A percentile compares a stretch with the other conserved stretches of the same genome.
These are phyloP conservation scores for Ascochyta fabae DNA, from an alignment of 2,329 filamentous ascomycete genomes.

Conservation along the genomic window DNA sequence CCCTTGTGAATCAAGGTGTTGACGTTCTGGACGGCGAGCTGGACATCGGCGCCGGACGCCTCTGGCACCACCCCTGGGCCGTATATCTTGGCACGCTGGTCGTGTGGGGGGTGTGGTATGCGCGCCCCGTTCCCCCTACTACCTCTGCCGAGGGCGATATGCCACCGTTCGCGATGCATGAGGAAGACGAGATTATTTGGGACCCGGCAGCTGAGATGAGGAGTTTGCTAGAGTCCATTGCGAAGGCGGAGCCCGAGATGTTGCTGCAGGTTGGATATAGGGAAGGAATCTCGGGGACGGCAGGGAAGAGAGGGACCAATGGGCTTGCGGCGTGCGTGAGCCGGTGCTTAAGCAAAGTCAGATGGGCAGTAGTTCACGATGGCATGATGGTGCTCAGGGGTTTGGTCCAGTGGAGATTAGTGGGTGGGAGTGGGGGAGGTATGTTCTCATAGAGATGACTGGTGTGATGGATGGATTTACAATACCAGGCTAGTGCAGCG, in stretches of 20 bases:
- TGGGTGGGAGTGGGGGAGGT: conserved; percentile 33
- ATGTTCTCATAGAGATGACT: conserved; percentile 5
- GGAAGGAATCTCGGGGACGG: conserved; percentile 45
- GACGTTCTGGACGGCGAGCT: conserved; percentile 51
- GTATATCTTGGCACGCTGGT: conserved; percentile 65
- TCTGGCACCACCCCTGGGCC: conserved; percentile 69
- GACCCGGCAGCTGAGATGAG: conserved; percentile 59
- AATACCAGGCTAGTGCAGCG: conserved; percentile 1
- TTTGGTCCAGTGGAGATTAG: conserved; percentile 49
- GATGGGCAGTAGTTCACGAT: conserved; percentile 69
- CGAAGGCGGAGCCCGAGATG: conserved; percentile 48
- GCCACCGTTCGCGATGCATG: conserved; percentile 11
- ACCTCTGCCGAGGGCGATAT: conserved; percentile 4
- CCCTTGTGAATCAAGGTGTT: conserved; percentile 59
- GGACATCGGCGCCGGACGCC: conserved; percentile 58
- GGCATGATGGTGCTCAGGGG: conserved; percentile 63
- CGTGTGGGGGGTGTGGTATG: conserved; percentile 64
- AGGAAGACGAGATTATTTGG: conserved; percentile 59
- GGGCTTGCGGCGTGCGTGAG: conserved; percentile 64
- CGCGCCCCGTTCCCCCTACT: conserved; percentile 25
- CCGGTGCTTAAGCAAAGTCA: conserved; percentile 61
- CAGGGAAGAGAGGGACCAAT: conserved; percentile 58
- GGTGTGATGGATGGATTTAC: neutral
- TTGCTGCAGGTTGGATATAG: conserved; percentile 29
- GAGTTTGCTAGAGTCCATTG: conserved; percentile 51